Evolutionary conservation across 768 basidiomycete species (phyloP).

Genomic region (Trametes maxima): DNA sequence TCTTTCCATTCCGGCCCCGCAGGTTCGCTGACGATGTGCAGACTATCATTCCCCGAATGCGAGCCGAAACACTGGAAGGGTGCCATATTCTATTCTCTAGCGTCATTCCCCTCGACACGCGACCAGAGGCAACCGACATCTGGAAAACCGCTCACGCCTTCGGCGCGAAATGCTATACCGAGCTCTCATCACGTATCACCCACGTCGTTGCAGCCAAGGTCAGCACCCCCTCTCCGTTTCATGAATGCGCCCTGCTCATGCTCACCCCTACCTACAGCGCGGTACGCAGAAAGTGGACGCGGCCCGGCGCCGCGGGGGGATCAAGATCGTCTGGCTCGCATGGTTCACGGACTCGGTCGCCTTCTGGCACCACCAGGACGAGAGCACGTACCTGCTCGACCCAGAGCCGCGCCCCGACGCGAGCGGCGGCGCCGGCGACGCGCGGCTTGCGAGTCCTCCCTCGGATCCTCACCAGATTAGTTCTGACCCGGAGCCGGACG

Average conservation of each 20-base stretch:
- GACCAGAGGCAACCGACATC: slow-evolving; percentile 77
- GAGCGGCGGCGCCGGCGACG: slow-evolving; percentile 26
- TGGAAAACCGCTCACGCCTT: slow-evolving; percentile 89
- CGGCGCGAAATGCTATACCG: slow-evolving; percentile 79
- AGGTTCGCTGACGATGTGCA: slow-evolving; percentile 34
- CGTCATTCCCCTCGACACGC: slow-evolving; percentile 87
- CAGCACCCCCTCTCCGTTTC: slow-evolving; percentile 12
- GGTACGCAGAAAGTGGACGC: slow-evolving; percentile 91
- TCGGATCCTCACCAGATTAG: slow-evolving; percentile 56
- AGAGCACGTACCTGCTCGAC: slow-evolving; percentile 74
- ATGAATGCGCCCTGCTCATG: not conserved
- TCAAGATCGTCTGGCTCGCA: slow-evolving; percentile 82
- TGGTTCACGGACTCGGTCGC: slow-evolving; percentile 93
- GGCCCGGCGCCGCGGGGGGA: slow-evolving; percentile 73
- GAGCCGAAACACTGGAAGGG: slow-evolving; percentile 73
- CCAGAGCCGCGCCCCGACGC: slow-evolving; percentile 43
- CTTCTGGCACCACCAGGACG: slow-evolving; percentile 84
- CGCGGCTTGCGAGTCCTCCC: slow-evolving; percentile 45
- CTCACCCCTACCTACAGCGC: slow-evolving; percentile 46
- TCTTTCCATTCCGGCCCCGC: not conserved
- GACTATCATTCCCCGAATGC: slow-evolving; percentile 85
- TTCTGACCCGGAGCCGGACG: slow-evolving; percentile 66
- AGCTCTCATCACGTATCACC: slow-evolving; percentile 67
- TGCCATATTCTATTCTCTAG: slow-evolving; percentile 91
- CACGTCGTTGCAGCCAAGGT: slow-evolving; percentile 94